Conservation (phyloP, 176 grass and related monocot genomes). For the Ensete ventricosum region DNA sequence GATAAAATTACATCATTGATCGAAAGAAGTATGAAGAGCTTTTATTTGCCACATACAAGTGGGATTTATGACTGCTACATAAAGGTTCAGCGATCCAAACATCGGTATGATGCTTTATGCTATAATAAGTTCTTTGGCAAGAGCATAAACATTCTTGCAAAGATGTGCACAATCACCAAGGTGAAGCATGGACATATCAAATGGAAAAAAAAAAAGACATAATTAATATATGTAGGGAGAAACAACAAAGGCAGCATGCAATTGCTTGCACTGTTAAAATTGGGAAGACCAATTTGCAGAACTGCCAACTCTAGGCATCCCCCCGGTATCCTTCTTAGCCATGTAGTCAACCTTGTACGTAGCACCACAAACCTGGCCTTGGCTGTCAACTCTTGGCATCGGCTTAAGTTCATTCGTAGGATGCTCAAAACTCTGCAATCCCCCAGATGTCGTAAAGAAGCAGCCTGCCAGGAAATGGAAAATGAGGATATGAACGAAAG, state of each 20-base stretch:
- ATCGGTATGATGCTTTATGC: not conserved
- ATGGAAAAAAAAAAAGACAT: too few relatives aligned
- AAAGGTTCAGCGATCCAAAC: not conserved
- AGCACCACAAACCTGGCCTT: conserved; percentile 26
- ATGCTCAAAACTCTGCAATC: conserved; percentile 35
- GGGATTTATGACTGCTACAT: not conserved
- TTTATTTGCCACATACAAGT: not conserved
- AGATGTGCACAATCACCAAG: too few relatives aligned
- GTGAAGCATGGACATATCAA: too few relatives aligned
- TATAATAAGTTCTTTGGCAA: too few relatives aligned
- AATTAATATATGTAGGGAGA: too few relatives aligned
- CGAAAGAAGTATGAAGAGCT: not conserved
- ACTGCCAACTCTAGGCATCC: conserved; percentile 31
- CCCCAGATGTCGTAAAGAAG: conserved; percentile 34
- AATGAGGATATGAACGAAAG: not conserved
- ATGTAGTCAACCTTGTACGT: conserved; percentile 19
- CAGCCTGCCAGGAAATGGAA: conserved; percentile 9
- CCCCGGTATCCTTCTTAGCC: conserved; percentile 31
- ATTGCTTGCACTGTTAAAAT: not conserved
- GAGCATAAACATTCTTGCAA: too few relatives aligned
- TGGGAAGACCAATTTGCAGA: conserved; percentile 33
- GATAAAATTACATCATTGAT: not conserved
- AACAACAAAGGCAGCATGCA: too few relatives aligned
- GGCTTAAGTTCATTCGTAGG: conserved; percentile 23
- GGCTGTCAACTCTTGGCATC: conserved; percentile 30